These are phyloP conservation scores for Mycena indigotica DNA, from an alignment of 768 basidiomycete genomes.

Conservation along the genomic window DNA sequence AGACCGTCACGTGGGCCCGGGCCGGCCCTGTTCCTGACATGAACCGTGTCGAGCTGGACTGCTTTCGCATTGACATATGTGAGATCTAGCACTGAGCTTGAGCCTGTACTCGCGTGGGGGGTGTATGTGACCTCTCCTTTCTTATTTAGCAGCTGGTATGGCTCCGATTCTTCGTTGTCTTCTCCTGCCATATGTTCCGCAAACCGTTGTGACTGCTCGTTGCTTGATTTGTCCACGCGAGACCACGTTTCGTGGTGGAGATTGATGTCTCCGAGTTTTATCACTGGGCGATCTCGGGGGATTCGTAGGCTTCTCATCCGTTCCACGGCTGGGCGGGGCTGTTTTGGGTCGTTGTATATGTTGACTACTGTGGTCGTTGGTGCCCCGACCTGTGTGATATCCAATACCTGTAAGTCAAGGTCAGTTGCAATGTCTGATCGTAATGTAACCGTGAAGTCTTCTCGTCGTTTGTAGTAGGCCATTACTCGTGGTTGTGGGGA, in stretches of 20 bases:
- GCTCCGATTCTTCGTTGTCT: conserved; percentile 2
- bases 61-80: conserved; percentile 22
- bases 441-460: conserved; percentile 26
- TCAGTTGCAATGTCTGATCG: conserved; percentile 26
- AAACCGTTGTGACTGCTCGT: conserved; percentile 8
- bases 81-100: conserved; percentile 25
- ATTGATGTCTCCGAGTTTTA: conserved; percentile 31
- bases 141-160: conserved; percentile 18
- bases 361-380: conserved; percentile 25
- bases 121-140: conserved; percentile 25
- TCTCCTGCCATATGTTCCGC: conserved; percentile 23
- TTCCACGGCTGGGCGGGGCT: conserved; percentile 4
- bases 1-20: too few species aligned
- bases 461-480: conserved; percentile 18
- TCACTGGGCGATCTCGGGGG: conserved; percentile 16
- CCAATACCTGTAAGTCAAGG: conserved; percentile 27
- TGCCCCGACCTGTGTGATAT: conserved; percentile 20
- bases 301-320: not conserved
- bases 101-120: not conserved
- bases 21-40: too few species aligned
- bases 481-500: conserved; percentile 10
- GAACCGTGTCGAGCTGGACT: not conserved
- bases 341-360: conserved; percentile 28
- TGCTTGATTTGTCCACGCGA: not conserved
- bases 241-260: conserved; percentile 27